These are phyloP conservation scores for Phytophthora lateralis DNA, from an alignment of 352 stramenopile genomes.

Conservation along the genomic window DNA sequence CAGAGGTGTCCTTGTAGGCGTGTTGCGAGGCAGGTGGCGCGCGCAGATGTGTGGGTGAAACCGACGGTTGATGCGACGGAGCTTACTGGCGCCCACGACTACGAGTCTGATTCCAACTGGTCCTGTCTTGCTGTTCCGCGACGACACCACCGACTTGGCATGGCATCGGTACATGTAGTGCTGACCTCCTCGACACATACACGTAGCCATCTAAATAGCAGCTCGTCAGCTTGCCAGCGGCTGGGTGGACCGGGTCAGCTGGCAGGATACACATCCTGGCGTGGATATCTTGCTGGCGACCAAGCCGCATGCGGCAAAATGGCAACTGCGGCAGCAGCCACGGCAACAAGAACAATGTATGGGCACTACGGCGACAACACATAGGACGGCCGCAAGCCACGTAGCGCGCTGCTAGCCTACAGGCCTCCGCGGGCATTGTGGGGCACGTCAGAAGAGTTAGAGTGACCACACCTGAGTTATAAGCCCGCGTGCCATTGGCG, in stretches of 20 bases:
- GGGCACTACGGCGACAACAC: background rate
- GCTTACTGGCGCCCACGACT: constrained; percentile 1
- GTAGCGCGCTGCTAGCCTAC: background rate
- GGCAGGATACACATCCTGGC: constrained; percentile 24
- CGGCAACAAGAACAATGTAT: too few species aligned
- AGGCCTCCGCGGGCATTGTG: background rate
- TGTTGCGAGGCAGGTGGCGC: background rate
- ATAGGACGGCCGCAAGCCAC: background rate
- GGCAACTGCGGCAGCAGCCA: background rate
- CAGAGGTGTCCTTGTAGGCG: too few species aligned
- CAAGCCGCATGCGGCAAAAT: background rate
- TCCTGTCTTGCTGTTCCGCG: background rate
- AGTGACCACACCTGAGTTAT: too few species aligned
- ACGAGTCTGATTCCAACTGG: constrained; percentile 10
- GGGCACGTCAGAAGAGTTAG: background rate
- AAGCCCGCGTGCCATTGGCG: background rate
- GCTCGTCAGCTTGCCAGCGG: constrained; percentile 3
- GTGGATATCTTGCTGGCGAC: background rate
- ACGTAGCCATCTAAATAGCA: background rate
- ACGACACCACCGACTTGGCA: background rate
- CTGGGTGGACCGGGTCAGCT: constrained; percentile 9
- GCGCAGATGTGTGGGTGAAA: background rate
- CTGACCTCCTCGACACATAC: background rate
- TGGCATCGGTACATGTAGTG: background rate
- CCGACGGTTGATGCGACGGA: background rate